A percentile compares a stretch with the other conserved stretches of the same genome.
These are phyloP conservation scores for Barnettozyma sucrosica DNA, from an alignment of 805 yeast species.

Conservation along the genomic window DNA sequence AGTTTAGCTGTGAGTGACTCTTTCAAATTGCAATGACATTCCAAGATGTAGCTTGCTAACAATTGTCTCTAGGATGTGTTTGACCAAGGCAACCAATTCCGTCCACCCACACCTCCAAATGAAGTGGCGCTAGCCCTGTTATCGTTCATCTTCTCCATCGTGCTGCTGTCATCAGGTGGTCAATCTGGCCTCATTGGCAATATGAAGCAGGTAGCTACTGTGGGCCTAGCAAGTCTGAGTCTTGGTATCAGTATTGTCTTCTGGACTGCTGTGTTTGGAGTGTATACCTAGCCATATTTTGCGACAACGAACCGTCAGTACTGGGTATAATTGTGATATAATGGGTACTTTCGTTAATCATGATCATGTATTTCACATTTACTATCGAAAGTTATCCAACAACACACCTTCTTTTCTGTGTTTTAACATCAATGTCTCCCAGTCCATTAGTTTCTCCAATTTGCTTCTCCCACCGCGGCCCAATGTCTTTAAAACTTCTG, in stretches of 20 bases:
- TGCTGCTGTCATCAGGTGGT: background rate
- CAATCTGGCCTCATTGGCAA: background rate
- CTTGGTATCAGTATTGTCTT: background rate
- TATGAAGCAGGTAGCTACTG: background rate
- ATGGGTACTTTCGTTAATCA: background rate
- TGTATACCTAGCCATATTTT: background rate
- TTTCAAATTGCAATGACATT: background rate
- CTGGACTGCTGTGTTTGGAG: background rate
- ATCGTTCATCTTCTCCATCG: background rate
- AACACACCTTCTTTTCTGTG: constrained; percentile 34
- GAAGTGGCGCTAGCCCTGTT: background rate
- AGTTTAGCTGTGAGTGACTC: background rate
- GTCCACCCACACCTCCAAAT: background rate
- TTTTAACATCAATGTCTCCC: constrained; percentile 34
- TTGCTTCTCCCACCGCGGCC: constrained; percentile 26
- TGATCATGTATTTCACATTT: background rate
- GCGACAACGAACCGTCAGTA: background rate
- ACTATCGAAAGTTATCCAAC: constrained; percentile 24
- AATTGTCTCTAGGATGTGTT: background rate
- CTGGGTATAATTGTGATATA: background rate
- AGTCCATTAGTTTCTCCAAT: constrained; percentile 35
- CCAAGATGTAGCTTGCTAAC: background rate
- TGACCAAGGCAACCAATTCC: background rate
- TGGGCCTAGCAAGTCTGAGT: background rate
- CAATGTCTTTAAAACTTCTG: constrained; percentile 35